These are phyloP conservation scores for Aspergillus wentii DNA, from an alignment of 495 filamentous ascomycete species.

Conservation along the genomic window DNA sequence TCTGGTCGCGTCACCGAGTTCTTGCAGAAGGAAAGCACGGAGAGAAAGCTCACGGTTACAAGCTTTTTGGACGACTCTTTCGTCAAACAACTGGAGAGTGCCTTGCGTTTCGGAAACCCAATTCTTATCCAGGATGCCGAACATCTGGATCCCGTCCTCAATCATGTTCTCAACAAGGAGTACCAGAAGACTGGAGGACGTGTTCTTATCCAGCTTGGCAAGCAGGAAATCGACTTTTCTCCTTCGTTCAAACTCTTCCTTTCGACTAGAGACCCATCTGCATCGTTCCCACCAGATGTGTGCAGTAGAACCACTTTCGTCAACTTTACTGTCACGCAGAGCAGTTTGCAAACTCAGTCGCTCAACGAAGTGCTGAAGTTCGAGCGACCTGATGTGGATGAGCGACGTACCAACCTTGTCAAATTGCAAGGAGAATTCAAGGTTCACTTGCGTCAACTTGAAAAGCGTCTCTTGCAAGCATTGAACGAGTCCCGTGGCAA, in stretches of 20 bases:
- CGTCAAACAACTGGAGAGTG: conserved; percentile 94
- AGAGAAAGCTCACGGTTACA: conserved; percentile 89
- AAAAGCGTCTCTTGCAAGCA: conserved; percentile 89
- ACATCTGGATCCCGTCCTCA: conserved; percentile 92
- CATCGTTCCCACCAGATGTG: conserved; percentile 93
- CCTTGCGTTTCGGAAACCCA: conserved; percentile 94
- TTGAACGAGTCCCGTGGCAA: conserved; percentile 97
- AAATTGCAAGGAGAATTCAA: conserved; percentile 99
- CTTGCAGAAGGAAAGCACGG: conserved; percentile 87
- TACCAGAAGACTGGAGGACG: conserved; percentile 99
- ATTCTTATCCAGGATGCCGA: conserved; percentile 99
- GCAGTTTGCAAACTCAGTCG: conserved; percentile 96
- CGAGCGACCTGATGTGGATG: conserved; percentile 96
- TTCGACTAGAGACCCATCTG: conserved; percentile 93
- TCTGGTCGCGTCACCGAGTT: conserved; percentile 93
- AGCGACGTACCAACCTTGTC: conserved; percentile 90
- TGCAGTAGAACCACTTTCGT: conserved; percentile 98
- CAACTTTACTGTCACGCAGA: conserved; percentile 98
- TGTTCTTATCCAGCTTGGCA: conserved; percentile 96
- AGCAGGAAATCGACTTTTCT: conserved; percentile 99
- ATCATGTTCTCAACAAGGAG: conserved; percentile 98
- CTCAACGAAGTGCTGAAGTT: conserved; percentile 95
- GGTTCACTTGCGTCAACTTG: conserved; percentile 90
- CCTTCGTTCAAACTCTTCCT: conserved; percentile 94
- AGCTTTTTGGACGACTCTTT: conserved; percentile 98